These are phyloP conservation scores for Perkinsus chesapeaki DNA, from an alignment of 169 alveolate species.

Conservation along the genomic window DNA sequence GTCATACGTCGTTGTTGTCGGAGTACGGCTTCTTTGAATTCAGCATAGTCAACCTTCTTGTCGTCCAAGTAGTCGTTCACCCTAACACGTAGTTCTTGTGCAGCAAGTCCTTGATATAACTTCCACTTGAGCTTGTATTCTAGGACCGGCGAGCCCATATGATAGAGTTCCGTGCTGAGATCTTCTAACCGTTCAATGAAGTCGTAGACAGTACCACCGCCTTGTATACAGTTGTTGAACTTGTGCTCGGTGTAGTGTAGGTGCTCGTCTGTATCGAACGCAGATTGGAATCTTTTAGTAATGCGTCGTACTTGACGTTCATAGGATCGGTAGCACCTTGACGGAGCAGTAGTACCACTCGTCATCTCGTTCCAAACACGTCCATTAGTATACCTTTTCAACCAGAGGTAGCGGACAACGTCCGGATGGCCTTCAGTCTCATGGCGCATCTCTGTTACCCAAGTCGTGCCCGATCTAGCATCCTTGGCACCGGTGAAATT, in stretches of 20 bases:
- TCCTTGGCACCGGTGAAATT: neutral
- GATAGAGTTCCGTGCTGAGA: neutral
- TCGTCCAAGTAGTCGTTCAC: neutral
- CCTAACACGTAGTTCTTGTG: neutral
- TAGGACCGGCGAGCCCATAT: neutral
- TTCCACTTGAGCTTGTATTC: neutral
- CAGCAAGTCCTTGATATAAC: neutral
- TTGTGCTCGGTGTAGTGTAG: neutral
- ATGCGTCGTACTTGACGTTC: neutral
- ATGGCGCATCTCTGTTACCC: neutral
- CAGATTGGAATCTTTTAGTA: neutral
- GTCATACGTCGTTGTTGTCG: neutral
- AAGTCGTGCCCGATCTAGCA: neutral
- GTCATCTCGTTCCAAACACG: neutral
- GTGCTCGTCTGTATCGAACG: neutral
- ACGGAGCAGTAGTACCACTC: neutral
- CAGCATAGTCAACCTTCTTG: neutral
- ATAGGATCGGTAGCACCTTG: neutral
- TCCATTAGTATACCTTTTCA: neutral
- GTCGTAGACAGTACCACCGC: neutral
- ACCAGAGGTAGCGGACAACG: neutral
- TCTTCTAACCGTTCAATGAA: neutral
- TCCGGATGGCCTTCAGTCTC: neutral
- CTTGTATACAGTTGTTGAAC: neutral
- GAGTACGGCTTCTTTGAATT: neutral